Percentiles rank a stretch among this genome's conserved stretches.
Conservation (phyloP, 2,329 filamentous ascomycete genomes). For the Nakataea oryzae region DNA sequence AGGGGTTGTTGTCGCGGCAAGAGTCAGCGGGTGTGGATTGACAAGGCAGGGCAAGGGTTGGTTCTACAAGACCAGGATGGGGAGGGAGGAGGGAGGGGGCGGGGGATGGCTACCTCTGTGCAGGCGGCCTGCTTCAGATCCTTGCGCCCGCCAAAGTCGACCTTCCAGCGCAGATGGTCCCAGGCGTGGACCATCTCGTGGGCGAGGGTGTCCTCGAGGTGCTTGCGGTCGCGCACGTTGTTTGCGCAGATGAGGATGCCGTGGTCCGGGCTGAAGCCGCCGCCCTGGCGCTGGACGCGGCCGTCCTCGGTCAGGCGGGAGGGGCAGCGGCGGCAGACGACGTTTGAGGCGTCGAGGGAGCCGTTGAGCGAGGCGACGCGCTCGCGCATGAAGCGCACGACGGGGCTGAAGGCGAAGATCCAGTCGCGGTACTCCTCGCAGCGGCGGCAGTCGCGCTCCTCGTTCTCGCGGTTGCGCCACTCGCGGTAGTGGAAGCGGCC, state of each 20-base stretch:
- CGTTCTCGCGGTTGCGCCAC: constrained; percentile 64
- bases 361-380: constrained; percentile 74
- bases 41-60: not conserved
- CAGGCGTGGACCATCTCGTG: constrained; percentile 99
- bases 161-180: constrained; percentile 85
- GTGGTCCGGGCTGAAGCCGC: constrained; percentile 77
- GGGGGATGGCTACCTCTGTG: constrained; percentile 57
- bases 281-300: constrained; percentile 53
- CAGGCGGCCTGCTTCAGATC: constrained; percentile 84
- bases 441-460: constrained; percentile 65
- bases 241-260: constrained; percentile 93
- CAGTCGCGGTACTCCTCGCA: constrained; percentile 80
- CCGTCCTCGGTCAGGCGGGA: constrained; percentile 44
- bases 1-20: not conserved
- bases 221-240: constrained; percentile 66
- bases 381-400: constrained; percentile 76
- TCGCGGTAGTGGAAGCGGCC: constrained; percentile 69
- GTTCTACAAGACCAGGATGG: not conserved
- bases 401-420: constrained; percentile 73
- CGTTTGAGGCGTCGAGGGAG: constrained; percentile 60
- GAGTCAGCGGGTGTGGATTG: not conserved
- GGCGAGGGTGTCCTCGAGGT: constrained; percentile 86
- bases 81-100: not conserved
- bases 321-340: constrained; percentile 73
- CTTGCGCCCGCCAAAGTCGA: constrained; percentile 63